Evolutionary conservation across 148 eudicot genomes (phyloP), one percentile per base, ranked within the genome.

Genomic region (Dianthus caryophyllus): DNA sequence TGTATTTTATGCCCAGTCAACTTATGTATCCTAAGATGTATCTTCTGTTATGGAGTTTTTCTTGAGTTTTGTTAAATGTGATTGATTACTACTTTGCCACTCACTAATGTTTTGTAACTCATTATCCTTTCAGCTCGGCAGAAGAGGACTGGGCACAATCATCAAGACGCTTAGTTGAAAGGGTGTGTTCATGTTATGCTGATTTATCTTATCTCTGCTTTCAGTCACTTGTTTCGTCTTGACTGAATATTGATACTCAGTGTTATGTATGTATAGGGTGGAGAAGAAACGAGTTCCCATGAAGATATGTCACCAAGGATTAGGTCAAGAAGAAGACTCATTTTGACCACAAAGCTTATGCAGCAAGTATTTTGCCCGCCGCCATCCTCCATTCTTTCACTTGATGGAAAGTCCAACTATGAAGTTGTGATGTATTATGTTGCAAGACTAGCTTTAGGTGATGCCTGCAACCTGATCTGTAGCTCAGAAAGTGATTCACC

Each of bases 281-380:
- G 80, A 70, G 89, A 85, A 67, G 85, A 79, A 67, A 67, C 67
- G n/a, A 88, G 84, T 56, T 46, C 61, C 50, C 70, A 49, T 69
- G 92, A 84, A 73, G 85, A 85, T 77, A 71, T 78, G 58, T 58
- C 53, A 30, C 84, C 75, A 10, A 69, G 72, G 58, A 70, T 66
- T 70, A 87, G 90, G 82, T 69, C 87, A 24, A 87, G 67, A 75
- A 90, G 85, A 70, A 85, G 98, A 78, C 91, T 94, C 70, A 67
- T 78, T 51, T 70, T 79, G 77, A 81, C 98, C 20, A 83, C 96
- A 25, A 89, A 88, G 61, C 87, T 94, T 70, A 84, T 86, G 91
- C 98, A 94, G 81, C 96, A 82, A 81, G 75, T 87, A 49, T 73
- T 94, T 73, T 66, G 69, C 20, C 90, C 97, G 77, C 92, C 97